Evolutionary conservation across 2,329 filamentous ascomycete species (phyloP), one percentile per base, ranked within the genome.

Genomic region (Esteya vermicola): DNA sequence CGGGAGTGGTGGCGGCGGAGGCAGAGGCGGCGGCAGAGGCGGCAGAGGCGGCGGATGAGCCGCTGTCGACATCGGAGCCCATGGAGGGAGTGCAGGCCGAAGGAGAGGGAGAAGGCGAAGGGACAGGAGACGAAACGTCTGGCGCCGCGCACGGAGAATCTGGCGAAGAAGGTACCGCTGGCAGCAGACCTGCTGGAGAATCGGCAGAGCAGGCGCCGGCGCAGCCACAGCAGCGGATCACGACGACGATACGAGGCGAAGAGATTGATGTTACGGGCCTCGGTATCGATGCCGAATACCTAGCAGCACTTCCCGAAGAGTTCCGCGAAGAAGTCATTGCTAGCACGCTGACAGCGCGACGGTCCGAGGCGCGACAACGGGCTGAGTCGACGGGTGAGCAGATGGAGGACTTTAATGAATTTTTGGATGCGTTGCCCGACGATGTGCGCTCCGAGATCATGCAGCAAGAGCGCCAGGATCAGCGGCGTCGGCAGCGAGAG

Each of bases 281-380:
- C 45, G 88, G 89, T 36, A 96, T 98, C 50, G 91, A 98, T 54
- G 75, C 82, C 14, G 88, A 93, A 42, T 98, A 95, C 58, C 74
- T 98, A 7, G 85, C 91, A 43, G 93, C 89, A n/a, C 65, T 98
- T n/a, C 91, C 91, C 0, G 91, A 98, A 51, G 93, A 98, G 45
- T 78, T 96, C 54, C 75, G 91, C 34, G 89, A 96, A 57, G 91
- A 98, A 56, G 91, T 98, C 36, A 84, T 98, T 48, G 85, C 93
- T 57, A 79, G 88, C 46, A 86, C 93, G 43, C 74, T 94, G 47
- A 85, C 83, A 39, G 78, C 85, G 48, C 75, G 89, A 48, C 78
- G 89, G 46, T 81, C 81, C 8, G 77, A 91, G 57, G 84, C 85
- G 32, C 59, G 80, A 55, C 57, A 81, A 65, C 61, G 76, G 56